These are phyloP conservation scores for Mycena haematopus DNA, from an alignment of 768 basidiomycete genomes.

Conservation along the genomic window DNA sequence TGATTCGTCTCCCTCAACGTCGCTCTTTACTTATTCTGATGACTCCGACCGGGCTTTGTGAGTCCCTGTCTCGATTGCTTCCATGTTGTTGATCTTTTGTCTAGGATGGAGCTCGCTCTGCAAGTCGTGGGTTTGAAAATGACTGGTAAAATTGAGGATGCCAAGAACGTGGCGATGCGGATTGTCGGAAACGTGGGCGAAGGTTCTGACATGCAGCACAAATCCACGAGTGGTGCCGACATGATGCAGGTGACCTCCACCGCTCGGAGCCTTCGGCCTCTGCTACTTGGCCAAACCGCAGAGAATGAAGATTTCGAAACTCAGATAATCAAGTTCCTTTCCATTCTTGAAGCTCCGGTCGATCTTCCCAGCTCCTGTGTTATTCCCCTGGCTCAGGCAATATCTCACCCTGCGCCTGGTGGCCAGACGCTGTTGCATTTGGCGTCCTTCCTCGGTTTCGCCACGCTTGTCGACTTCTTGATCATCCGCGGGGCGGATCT, in stretches of 20 bases:
- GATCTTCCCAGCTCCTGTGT: slow-evolving; percentile 49
- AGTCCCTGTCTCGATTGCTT: slow-evolving; percentile 40
- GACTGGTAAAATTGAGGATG: slow-evolving; percentile 94
- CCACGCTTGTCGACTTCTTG: slow-evolving; percentile 73
- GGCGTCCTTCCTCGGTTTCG: slow-evolving; percentile 79
- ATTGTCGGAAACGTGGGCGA: slow-evolving; percentile 82
- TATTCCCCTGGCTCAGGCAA: slow-evolving; percentile 55
- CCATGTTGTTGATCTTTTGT: slow-evolving; percentile 24
- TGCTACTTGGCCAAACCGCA: slow-evolving; percentile 60
- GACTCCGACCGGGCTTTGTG: slow-evolving; percentile 89
- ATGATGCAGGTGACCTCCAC: slow-evolving; percentile 64
- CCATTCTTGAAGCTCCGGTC: slow-evolving; percentile 71
- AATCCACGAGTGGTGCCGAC: slow-evolving; percentile 35
- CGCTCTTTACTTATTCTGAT: slow-evolving; percentile 89
- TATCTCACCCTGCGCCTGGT: slow-evolving; percentile 73
- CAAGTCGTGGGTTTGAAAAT: slow-evolving; percentile 96
- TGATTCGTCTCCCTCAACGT: slow-evolving; percentile 56
- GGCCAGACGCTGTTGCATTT: slow-evolving; percentile 93
- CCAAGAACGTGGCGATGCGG: slow-evolving; percentile 90
- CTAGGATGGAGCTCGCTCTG: slow-evolving; percentile 92
- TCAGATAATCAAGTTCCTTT: slow-evolving; percentile 81
- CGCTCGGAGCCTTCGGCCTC: slow-evolving; percentile 25
- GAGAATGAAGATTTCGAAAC: slow-evolving; percentile 73
- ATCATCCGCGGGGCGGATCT: slow-evolving; percentile 75
- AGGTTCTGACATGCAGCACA: slow-evolving; percentile 46